Evolutionary conservation across 2,329 filamentous ascomycete genomes (phyloP).

Genomic region (Pseudonectria foliicola): DNA sequence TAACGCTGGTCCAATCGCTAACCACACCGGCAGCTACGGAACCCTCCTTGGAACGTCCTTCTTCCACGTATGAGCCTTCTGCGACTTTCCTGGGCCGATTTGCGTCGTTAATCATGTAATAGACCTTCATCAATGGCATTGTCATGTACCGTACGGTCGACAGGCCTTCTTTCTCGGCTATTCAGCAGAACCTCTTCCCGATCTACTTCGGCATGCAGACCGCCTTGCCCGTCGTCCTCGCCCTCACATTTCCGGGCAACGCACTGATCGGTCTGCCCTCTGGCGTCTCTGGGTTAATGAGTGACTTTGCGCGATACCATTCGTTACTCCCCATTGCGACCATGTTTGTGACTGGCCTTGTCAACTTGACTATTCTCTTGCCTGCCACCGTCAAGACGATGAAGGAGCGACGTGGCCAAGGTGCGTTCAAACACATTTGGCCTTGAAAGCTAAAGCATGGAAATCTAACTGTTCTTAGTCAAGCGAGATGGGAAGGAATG

Average conservation of each 20-base stretch:
- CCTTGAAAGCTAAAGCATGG: neutral
- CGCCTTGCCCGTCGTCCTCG: conserved; percentile 62
- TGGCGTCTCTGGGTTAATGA: conserved; percentile 49
- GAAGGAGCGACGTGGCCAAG: conserved; percentile 69
- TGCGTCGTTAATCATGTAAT: conserved; percentile 9
- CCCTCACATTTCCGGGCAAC: conserved; percentile 72
- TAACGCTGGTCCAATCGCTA: conserved; percentile 8
- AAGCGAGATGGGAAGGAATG: conserved; percentile 84
- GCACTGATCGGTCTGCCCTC: conserved; percentile 38
- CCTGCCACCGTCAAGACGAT: conserved; percentile 71
- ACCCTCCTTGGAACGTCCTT: conserved; percentile 79
- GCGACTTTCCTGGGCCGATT: neutral
- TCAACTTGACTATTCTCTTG: conserved; percentile 65
- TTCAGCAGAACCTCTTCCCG: conserved; percentile 78
- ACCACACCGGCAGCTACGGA: conserved; percentile 61
- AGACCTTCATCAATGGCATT: conserved; percentile 71
- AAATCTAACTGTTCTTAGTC: conserved; percentile 41
- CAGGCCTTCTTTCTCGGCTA: conserved; percentile 69
- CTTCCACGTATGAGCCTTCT: conserved; percentile 57
- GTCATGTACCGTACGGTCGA: conserved; percentile 71
- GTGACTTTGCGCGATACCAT: conserved; percentile 52
- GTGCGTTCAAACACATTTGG: conserved; percentile 36
- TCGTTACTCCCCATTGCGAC: conserved; percentile 63
- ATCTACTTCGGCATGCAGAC: conserved; percentile 85
- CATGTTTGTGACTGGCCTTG: conserved; percentile 62